phyloP scores from a whole-genome alignment of 2,329 filamentous ascomycete genomes.

The Ophiostoma sp. region DNA sequence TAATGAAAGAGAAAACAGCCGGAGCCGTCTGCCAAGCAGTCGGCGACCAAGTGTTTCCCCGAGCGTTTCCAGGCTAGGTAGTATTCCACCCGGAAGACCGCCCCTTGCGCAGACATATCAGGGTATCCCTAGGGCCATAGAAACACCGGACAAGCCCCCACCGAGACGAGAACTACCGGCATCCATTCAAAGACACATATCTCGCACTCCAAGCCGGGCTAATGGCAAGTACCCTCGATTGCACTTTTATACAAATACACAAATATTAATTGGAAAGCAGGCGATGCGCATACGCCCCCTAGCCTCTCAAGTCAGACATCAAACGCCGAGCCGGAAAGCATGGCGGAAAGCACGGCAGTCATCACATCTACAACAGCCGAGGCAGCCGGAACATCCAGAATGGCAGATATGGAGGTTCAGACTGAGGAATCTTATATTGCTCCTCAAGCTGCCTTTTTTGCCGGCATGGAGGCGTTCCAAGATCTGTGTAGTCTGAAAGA shows the following conservation, averaged over 20 bases:
- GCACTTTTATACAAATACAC: background rate
- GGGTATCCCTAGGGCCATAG: background rate
- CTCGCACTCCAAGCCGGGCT: conserved; percentile 18
- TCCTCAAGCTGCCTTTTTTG: background rate
- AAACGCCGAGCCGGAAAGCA: background rate
- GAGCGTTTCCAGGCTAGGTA: background rate
- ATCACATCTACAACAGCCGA: background rate
- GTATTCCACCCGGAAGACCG: background rate
- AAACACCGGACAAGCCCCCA: conserved; percentile 20
- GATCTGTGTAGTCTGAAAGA: conserved; percentile 18
- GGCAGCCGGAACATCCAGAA: background rate
- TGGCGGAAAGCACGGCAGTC: background rate
- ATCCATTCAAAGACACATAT: conserved; percentile 22
- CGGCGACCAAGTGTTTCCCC: background rate
- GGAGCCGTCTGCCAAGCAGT: background rate
- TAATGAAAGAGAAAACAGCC: background rate
- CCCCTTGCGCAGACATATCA: background rate
- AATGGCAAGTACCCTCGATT: background rate
- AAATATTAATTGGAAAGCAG: background rate
- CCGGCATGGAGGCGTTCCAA: conserved; percentile 21
- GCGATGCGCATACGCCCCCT: background rate
- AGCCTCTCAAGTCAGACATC: background rate
- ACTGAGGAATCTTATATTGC: conserved; percentile 15
- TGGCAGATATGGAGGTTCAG: conserved; percentile 18
- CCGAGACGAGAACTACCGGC: conserved; percentile 25